Conservation (phyloP, 179 eudicot genomes). For the Carnegiea gigantea region DNA sequence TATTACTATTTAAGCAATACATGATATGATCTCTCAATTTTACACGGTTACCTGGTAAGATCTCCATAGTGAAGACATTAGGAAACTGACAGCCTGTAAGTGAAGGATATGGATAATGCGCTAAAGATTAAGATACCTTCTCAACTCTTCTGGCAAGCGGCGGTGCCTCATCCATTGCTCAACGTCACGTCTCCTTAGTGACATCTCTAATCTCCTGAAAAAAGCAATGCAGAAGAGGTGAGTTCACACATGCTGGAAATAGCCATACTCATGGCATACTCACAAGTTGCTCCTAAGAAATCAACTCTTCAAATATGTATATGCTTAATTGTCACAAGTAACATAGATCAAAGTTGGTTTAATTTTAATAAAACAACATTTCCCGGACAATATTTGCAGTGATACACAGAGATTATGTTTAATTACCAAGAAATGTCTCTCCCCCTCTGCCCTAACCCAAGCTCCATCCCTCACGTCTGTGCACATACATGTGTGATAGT, state of each 20-base stretch:
- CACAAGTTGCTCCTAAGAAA: not conserved
- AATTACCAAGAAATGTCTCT: not conserved
- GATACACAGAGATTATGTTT: not conserved
- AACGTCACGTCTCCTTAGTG: slow-evolving; percentile 78
- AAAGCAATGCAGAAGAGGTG: not conserved
- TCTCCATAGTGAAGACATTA: not conserved
- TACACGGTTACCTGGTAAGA: not conserved
- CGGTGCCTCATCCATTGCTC: slow-evolving; percentile 97
- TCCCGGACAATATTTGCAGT: not conserved
- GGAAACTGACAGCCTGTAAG: not conserved
- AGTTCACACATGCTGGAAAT: not conserved
- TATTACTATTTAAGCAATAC: too few species aligned
- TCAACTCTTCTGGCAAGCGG: slow-evolving; percentile 69
- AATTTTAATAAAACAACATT: not conserved
- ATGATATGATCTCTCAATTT: not conserved
- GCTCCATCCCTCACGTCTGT: not conserved
- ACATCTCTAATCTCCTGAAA: slow-evolving; percentile 68
- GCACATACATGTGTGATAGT: not conserved
- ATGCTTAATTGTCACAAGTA: not conserved
- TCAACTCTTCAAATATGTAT: not conserved
- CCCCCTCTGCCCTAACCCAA: not conserved
- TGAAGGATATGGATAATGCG: not conserved
- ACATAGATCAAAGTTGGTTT: not conserved
- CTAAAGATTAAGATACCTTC: slow-evolving; percentile 39
- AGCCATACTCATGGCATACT: not conserved